These are phyloP conservation scores for Escovopsis sp. DNA, from an alignment of 2,329 filamentous ascomycete genomes.

Conservation along the genomic window DNA sequence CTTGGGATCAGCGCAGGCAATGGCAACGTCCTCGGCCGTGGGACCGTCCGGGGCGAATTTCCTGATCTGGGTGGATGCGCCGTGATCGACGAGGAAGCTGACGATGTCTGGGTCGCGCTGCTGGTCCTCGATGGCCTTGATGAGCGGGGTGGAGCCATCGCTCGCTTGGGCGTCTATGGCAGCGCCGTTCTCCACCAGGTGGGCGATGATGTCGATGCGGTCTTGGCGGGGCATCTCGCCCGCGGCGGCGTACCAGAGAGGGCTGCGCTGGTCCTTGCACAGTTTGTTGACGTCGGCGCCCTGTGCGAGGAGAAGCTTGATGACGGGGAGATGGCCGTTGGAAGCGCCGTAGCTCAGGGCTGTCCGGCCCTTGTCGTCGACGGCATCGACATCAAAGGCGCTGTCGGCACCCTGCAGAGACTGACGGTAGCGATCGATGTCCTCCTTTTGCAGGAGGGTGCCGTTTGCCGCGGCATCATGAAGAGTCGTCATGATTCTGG, in stretches of 20 bases:
- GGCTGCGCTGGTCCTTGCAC: not conserved
- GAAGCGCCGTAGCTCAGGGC: not conserved
- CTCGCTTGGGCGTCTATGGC: not conserved
- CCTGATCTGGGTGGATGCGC: not conserved
- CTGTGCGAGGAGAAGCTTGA: not conserved
- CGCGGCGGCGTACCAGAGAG: slow-evolving; percentile 1
- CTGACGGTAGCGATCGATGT: not conserved
- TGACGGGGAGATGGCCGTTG: not conserved
- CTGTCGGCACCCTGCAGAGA: not conserved
- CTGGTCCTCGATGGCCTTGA: slow-evolving; percentile 2
- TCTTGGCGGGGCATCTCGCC: not conserved
- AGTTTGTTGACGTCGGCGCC: slow-evolving; percentile 1
- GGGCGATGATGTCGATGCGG: not conserved
- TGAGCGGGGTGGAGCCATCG: slow-evolving; percentile 1
- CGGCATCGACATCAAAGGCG: not conserved
- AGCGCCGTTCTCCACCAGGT: not conserved
- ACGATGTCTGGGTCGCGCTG: not conserved
- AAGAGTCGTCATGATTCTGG: not conserved
- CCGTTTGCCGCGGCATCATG: slow-evolving; percentile 1
- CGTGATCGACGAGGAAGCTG: not conserved
- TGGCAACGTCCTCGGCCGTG: not conserved
- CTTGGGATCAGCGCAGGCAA: not conserved
- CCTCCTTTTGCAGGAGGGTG: not conserved
- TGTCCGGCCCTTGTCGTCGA: not conserved
- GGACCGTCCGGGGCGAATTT: not conserved